Base-by-base conservation (phyloP, 768 basidiomycete species). In the Lepiota brunneoincarnata region DNA sequence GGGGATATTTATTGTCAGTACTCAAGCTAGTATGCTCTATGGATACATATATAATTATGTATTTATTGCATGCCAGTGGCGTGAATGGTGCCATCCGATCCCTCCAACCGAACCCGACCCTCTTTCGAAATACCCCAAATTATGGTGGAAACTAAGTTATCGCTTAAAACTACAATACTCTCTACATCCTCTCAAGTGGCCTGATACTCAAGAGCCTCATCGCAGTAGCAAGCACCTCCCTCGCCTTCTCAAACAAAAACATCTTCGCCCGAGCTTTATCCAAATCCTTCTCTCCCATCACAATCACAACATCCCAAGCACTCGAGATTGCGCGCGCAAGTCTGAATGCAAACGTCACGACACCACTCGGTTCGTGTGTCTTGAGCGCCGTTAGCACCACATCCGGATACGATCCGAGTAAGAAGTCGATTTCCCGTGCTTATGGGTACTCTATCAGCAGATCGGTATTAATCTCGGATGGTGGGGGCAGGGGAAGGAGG, bases 151-250 rank as follows among this genome's bases (percentile, higher is more conserved):
- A n/a, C n/a, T n/a, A n/a, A n/a, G n/a, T n/a, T n/a, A n/a, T n/a
- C n/a, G n/a, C n/a, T n/a, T n/a, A n/a, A n/a, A n/a, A n/a, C n/a
- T n/a, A 36, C 18, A 48, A 15, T 21, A 4, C 15, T 24, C 21
- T 54, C 67, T 74, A 98, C 96, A 98, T 98, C 68, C 93, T 77
- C 73, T 97, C 93, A 50, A 99, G 72, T 7, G 96, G 96, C 43
- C 85, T 81, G 60, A 98, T 81, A 61, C 90, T 96, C 64, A 99
- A 68, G 70, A 98, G 66, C 65, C 85, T 78, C 89, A 99, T 89
- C 40, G 90, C 87, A 45, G 83, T 83, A 4, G 78, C 88, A 58
- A 99, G 75, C n/a, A 97, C 95, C 64, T 96, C 91, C 71, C 89
- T 79, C 43, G 95, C 92, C 64, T 82, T 84, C 59, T 93, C 75